Evolutionary conservation across 208 protist genomes (phyloP), one percentile per base, ranked within the genome.

Genomic region (Naegleria gruberi): DNA sequence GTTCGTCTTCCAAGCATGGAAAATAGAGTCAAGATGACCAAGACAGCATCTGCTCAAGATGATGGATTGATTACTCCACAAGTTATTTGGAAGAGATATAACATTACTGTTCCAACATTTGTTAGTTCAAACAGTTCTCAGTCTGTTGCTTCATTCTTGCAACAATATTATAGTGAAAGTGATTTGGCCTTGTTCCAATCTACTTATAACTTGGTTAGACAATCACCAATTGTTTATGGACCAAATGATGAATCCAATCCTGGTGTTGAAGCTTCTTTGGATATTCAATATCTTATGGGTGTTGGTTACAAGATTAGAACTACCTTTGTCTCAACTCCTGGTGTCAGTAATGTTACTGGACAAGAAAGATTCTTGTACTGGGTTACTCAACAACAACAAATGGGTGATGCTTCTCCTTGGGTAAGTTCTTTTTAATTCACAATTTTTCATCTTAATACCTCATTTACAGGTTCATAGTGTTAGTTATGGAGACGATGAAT

Each of bases 201-300:
- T 19, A 73, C 17, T 55, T 89, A 41, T 41, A 42, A 43, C 5
- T 3, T 74, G 2, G 15, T 12, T 34, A 34, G 5, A 43, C 15
- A 43, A 17, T 6, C 8, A 10, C 6, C 30, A 74, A 89, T 5
- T 44, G 46, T 89, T 42, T 7, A 74, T 6, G 85, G 85, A 41
- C 10, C n/a, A 7, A 74, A 89, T 44, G 30, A 34, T 89, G 8
- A 15, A 30, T 41, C 17, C 0, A 42, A 41, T 1, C 85, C 85
- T 74, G 85, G 85, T 89, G 85, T 74, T 15, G 85, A 89, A n/a
- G 85, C 85, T n/a, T 34, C 7, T 74, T 74, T 89, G 15, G 85
- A 89, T n/a, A 89, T 89, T 74, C 85, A 89, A 74, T 89, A 89
- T 46, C n/a, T 89, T 3, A 89, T 74, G n/a, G 85, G 37, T 89